Percentiles rank a stretch among this genome's conserved stretches.
phyloP scores from a whole-genome alignment of 345 rosid genomes.

The Lepidium sativum region DNA sequence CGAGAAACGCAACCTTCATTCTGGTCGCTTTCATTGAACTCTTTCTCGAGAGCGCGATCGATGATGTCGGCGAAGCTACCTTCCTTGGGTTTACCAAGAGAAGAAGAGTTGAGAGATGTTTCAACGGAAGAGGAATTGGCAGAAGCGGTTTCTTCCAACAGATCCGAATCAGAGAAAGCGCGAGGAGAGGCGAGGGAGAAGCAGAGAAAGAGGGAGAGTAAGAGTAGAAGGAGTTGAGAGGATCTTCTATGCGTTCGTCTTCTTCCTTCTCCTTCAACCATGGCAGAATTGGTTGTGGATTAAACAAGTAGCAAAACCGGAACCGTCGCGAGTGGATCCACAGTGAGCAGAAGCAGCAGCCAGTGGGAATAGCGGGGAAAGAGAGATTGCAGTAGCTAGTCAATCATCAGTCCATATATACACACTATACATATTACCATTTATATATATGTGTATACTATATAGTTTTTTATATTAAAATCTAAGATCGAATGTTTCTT shows the following conservation, averaged over 20 bases:
- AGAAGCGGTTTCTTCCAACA: neutral
- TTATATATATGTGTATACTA: too few species aligned
- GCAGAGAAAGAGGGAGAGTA: slow-evolving; percentile 13
- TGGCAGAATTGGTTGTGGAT: slow-evolving; percentile 23
- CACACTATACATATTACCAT: neutral
- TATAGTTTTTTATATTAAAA: neutral
- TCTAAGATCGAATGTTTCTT: neutral
- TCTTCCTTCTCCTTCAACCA: slow-evolving; percentile 21
- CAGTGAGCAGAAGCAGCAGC: neutral
- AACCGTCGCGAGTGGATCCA: neutral
- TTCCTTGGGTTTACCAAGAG: slow-evolving; percentile 36
- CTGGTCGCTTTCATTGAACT: slow-evolving; percentile 80
- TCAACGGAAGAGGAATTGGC: slow-evolving; percentile 14
- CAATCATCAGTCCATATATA: slow-evolving; percentile 19
- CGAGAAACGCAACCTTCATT: slow-evolving; percentile 43
- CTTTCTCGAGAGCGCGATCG: slow-evolving; percentile 81
- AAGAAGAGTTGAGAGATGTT: slow-evolving; percentile 19
- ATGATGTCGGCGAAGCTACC: slow-evolving; percentile 76
- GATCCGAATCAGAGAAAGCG: slow-evolving; percentile 22
- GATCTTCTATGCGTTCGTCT: slow-evolving; percentile 6
- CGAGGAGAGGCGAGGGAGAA: slow-evolving; percentile 18
- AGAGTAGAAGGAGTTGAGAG: slow-evolving; percentile 7
- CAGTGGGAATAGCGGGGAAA: neutral
- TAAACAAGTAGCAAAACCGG: slow-evolving; percentile 16
- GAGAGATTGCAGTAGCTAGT: slow-evolving; percentile 4